phyloP scores from a whole-genome alignment of 371 early-diverging fungal genomes.

The Rhizomucor pusillus region DNA sequence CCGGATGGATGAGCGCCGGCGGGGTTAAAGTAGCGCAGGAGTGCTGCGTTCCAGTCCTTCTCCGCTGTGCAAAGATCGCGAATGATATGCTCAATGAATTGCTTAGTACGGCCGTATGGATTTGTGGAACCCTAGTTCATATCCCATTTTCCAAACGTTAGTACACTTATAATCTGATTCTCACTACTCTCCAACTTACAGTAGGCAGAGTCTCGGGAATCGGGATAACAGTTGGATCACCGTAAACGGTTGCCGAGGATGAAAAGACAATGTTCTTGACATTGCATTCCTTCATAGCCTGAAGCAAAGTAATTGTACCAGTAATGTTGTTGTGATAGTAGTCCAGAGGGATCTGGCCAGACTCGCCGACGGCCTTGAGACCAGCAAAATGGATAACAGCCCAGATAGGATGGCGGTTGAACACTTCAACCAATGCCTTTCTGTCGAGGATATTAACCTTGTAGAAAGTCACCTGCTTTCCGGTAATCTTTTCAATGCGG shows the following conservation, averaged over 20 bases:
- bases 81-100: conserved; percentile 79
- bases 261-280: conserved; percentile 77
- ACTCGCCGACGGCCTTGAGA: conserved; percentile 80
- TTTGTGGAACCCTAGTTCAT: conserved; percentile 58
- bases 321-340: conserved; percentile 81
- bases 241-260: conserved; percentile 78
- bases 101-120: conserved; percentile 88
- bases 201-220: conserved; percentile 57
- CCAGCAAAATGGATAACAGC: conserved; percentile 86
- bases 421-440: conserved; percentile 61
- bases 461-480: conserved; percentile 63
- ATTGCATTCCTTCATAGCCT: conserved; percentile 59
- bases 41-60: conserved; percentile 65
- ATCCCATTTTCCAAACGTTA: not conserved
- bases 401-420: conserved; percentile 55
- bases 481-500: conserved; percentile 64
- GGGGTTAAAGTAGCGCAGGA: conserved; percentile 91
- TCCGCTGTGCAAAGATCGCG: conserved; percentile 68
- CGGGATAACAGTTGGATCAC: conserved; percentile 50
- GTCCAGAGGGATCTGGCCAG: conserved; percentile 56
- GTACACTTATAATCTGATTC: not conserved
- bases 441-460: conserved; percentile 71
- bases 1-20: conserved; percentile 87
- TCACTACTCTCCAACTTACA: conserved; percentile 20
- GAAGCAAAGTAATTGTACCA: conserved; percentile 65